Evolutionary conservation across 1,284 basidiomycete species (phyloP), one percentile per base, ranked within the genome.

Genomic region (Taiwanofungus camphoratus): DNA sequence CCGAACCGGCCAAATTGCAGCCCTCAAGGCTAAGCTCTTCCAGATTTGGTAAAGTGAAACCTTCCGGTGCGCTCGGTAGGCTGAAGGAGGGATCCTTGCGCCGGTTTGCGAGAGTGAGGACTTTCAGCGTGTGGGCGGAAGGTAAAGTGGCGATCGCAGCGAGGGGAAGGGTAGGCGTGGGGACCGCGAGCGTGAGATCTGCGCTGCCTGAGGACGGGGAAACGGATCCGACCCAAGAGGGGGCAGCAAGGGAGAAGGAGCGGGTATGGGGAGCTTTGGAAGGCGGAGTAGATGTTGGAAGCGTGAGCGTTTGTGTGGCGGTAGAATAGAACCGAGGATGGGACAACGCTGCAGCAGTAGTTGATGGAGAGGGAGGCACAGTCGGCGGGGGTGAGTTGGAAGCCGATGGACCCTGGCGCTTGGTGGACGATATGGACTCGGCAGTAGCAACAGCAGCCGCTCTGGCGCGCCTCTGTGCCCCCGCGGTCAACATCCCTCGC

Each of bases 11-110:
- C 5, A 90, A 65, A 47, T 74, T 75, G 52, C 87, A 90, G 15
- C 81, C 81, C 52, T 84, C 82, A 20, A 90, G 60, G 50, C 68
- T 69, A 6, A 90, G 71, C 53, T 87, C 85, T 57, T 87, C 85
- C 15, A 90, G 64, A 30, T 61, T 63, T 0, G 84, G 83, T 31
- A 90, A 63, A 41, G 77, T 63, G 1, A 66, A 62, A 4, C 60
- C 63, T 12, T 62, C 53, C n/a, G n/a, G n/a, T n/a, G 41, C 54
- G 18, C 53, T 39, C 2, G 82, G 82, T 8, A 87, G 55, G 12
- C 67, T 62, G 56, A 87, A 76, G 0, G 74, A 73, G 19, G 75
- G 66, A 54, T 90, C 85, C 45, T 78, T 66, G 19, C 81, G 76
- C 19, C 86, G 70, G 45, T 77, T 82, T 22, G 67, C 68, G n/a